Evolutionary conservation across 345 rosid genomes (phyloP).

Genomic region (Citrus hindsii): DNA sequence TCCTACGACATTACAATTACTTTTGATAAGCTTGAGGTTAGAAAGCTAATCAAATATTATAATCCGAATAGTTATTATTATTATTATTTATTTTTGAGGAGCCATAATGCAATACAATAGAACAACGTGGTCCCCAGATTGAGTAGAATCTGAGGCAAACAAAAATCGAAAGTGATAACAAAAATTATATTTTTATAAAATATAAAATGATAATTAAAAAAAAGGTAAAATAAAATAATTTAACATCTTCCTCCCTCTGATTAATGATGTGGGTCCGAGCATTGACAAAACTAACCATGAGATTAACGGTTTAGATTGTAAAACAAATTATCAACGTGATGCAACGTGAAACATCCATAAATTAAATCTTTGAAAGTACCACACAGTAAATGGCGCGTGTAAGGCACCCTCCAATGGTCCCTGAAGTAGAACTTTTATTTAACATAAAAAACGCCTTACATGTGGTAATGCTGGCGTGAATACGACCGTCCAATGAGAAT

Average conservation of each 20-base stretch:
- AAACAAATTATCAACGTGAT: background rate
- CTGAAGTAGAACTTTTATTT: background rate
- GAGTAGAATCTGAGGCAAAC: conserved; percentile 32
- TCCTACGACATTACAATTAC: background rate
- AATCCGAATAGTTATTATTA: background rate
- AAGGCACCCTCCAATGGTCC: background rate
- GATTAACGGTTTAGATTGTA: background rate
- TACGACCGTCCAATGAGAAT: conserved; percentile 7
- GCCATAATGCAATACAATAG: background rate
- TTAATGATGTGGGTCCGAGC: background rate
- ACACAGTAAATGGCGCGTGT: background rate
- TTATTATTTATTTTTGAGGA: too few species aligned
- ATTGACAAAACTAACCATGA: background rate
- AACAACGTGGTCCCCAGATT: background rate
- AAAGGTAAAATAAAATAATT: conserved; percentile 1
- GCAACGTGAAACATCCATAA: background rate
- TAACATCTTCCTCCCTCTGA: background rate
- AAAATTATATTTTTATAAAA: background rate
- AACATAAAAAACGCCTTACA: background rate
- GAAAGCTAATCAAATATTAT: background rate
- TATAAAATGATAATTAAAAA: too few species aligned
- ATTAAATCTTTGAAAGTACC: background rate
- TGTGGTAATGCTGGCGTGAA: background rate
- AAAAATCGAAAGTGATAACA: conserved; percentile 19
- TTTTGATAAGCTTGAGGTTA: conserved; percentile 30